Evolutionary conservation across 2,329 filamentous ascomycete genomes (phyloP), one percentile per base, ranked within the genome.

Genomic region (Chalara sp.): DNA sequence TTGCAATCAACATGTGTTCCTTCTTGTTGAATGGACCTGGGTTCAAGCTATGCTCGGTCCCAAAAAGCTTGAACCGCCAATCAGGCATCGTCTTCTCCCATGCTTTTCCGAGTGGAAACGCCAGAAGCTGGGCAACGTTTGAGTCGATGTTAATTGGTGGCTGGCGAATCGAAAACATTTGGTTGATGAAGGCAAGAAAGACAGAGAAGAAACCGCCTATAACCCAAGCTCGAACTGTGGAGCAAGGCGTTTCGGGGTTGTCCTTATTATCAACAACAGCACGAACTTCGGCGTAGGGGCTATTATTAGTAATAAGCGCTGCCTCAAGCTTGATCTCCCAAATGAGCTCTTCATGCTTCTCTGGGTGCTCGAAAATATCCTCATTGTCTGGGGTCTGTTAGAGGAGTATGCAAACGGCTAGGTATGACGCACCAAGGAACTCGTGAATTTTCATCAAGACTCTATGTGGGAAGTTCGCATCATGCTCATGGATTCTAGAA

Each of bases 81-180:
- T 21, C 21, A 13, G n/a, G 40, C 7, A 28, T 12, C 29, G 29
- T 43, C 1, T 47, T 29, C 4, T 67, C 64, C 67, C 73, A 65
- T 7, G 61, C 58, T 45, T 72, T 66, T 10, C 72, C 72, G 7
- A 72, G 56, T 7, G 72, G 59, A 50, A 74, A 75, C 33, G 65
- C 67, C 11, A 75, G 65, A 32, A 76, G 68, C 3, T 67, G 67
- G 49, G 76, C 51, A 58, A 75, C 75, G 21, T 75, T 69, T 12
- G 66, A 60, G 2, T 70, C 72, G 7, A 76, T 68, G 30, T 56
- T 67, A 44, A 76, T 68, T 4, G 64, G 65, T 57, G 74, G 73
- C 2, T 73, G 72, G 56, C 74, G 74, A 65, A 75, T 75, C 46
- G 70, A 69, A 57, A 69, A 76, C 50, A 76, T 75, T 33, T 68